Conservation (phyloP, 2,329 filamentous ascomycete genomes). For the Fusarium metavorans region DNA sequence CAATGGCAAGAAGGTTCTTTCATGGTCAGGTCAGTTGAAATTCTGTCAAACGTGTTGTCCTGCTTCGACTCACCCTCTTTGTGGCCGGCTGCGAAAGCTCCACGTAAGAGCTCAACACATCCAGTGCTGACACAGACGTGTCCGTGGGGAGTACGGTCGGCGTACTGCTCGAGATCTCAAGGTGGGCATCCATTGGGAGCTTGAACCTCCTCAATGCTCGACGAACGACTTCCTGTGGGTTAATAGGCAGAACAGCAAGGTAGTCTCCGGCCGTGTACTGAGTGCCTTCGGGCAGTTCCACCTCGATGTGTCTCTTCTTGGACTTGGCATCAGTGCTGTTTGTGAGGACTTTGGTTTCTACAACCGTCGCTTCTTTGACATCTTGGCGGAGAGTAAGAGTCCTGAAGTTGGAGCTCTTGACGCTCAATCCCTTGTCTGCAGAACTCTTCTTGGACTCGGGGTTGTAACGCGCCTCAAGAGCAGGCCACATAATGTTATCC, state of each 20-base stretch:
- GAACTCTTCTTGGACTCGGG: neutral
- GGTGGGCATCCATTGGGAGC: neutral
- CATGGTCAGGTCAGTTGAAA: neutral
- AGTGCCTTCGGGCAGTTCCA: neutral
- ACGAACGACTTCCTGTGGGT: neutral
- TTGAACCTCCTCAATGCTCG: neutral
- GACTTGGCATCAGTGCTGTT: neutral
- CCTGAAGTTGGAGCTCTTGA: neutral
- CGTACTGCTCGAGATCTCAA: neutral
- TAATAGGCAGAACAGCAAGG: neutral
- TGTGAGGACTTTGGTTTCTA: neutral
- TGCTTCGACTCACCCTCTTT: neutral
- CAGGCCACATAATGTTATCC: conserved; percentile 56
- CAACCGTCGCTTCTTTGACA: neutral
- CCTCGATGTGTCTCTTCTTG: neutral
- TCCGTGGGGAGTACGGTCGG: neutral
- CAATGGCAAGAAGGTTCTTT: neutral
- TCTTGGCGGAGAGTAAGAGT: neutral
- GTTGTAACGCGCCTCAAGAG: neutral
- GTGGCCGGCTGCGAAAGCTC: neutral
- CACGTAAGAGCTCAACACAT: neutral
- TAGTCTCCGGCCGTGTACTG: neutral
- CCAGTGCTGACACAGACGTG: neutral
- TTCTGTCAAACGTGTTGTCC: neutral
- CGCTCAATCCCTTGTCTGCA: neutral